phyloP scores from a whole-genome alignment of 2,329 filamentous ascomycete genomes.

The Colletotrichum destructivum region DNA sequence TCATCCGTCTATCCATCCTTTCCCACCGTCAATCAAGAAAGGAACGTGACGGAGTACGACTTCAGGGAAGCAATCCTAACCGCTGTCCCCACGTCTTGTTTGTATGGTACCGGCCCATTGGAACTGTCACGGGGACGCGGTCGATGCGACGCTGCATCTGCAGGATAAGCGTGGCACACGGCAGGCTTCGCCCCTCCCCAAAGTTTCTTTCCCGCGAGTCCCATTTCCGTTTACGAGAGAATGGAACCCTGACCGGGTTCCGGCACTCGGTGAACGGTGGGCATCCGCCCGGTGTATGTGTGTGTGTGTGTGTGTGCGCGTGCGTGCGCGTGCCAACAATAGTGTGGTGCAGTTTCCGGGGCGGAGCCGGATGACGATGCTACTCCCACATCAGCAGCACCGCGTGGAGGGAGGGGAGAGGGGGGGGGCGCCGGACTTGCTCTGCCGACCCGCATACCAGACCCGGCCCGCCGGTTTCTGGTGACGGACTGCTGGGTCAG shows the following conservation, averaged over 20 bases:
- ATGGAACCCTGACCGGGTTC: conserved; percentile 34
- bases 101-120: conserved; percentile 27
- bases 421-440: too few species aligned
- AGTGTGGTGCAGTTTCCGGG: too few species aligned
- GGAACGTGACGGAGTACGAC: background rate
- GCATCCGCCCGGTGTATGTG: conserved; percentile 9
- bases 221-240: conserved; percentile 14
- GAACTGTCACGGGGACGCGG: conserved; percentile 35
- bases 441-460: background rate
- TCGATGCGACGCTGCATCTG: conserved; percentile 40
- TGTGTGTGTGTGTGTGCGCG: background rate
- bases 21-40: background rate
- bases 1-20: too few species aligned
- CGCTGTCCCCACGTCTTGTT: background rate
- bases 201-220: too few species aligned
- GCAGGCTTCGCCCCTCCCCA: background rate
- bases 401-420: background rate
- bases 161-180: conserved; percentile 7
- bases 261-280: conserved; percentile 20
- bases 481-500: background rate
- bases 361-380: conserved; percentile 30
- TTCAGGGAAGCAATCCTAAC: conserved; percentile 1
- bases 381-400: conserved; percentile 17
- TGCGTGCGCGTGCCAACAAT: too few species aligned
- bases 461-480: conserved; percentile 12